Conservation (phyloP, 306 rosid genomes). For the Leucaena leucocephala region DNA sequence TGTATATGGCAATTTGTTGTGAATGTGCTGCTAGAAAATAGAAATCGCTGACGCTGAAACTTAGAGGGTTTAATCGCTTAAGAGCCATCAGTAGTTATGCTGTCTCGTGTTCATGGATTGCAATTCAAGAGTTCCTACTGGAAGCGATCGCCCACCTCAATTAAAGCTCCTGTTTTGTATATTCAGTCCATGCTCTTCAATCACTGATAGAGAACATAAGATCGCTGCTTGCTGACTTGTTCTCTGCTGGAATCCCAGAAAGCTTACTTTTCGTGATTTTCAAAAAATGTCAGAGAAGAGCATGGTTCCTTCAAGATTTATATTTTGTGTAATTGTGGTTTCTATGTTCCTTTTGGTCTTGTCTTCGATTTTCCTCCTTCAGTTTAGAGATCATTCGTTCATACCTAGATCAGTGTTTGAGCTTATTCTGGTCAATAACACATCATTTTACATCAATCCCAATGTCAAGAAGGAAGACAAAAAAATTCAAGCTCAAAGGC, state of each 20-base stretch:
- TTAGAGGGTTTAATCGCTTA: slow-evolving; percentile 26
- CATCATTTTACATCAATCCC: slow-evolving; percentile 64
- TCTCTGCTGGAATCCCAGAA: slow-evolving; percentile 21
- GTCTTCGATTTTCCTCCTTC: slow-evolving; percentile 78
- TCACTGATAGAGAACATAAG: background rate
- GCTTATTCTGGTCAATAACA: slow-evolving; percentile 67
- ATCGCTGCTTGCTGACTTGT: slow-evolving; percentile 28
- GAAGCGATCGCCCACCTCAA: background rate
- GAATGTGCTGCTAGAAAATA: slow-evolving; percentile 5
- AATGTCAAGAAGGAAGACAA: slow-evolving; percentile 46
- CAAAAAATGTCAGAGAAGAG: slow-evolving; percentile 74
- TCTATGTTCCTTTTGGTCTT: slow-evolving; percentile 75
- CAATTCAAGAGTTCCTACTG: slow-evolving; percentile 18
- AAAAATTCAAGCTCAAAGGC: slow-evolving; percentile 28
- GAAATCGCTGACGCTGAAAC: slow-evolving; percentile 30
- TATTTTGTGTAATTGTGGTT: slow-evolving; percentile 61
- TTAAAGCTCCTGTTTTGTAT: slow-evolving; percentile 26
- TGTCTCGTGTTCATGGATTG: background rate
- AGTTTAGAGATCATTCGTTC: slow-evolving; percentile 61
- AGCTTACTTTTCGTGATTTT: slow-evolving; percentile 31
- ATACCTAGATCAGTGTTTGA: slow-evolving; percentile 76
- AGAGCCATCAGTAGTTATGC: slow-evolving; percentile 27
- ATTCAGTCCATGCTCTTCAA: slow-evolving; percentile 27
- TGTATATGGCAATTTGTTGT: background rate
- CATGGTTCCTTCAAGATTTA: slow-evolving; percentile 63